Conservation (phyloP, 2,329 filamentous ascomycete genomes). For the Penicillium thymicola region DNA sequence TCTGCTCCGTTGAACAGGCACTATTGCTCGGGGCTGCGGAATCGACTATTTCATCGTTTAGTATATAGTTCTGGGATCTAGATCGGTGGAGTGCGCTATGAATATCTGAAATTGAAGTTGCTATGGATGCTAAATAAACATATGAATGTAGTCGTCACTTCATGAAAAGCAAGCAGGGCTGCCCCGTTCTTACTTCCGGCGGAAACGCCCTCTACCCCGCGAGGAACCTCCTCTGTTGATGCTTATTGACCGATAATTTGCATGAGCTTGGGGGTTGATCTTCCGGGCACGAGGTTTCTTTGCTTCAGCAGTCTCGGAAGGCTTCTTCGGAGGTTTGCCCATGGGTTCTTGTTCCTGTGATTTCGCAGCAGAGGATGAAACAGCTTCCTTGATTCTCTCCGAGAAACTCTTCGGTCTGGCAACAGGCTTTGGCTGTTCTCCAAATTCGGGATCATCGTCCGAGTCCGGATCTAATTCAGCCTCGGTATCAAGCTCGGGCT, state of each 20-base stretch:
- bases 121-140: slow-evolving; percentile 8
- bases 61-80: not conserved
- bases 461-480: slow-evolving; percentile 18
- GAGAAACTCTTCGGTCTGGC: slow-evolving; percentile 33
- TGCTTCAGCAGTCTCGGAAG: slow-evolving; percentile 13
- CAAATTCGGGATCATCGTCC: slow-evolving; percentile 33
- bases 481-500: slow-evolving; percentile 25
- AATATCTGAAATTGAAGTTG: not conserved
- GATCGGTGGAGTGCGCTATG: not conserved
- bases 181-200: slow-evolving; percentile 27
- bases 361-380: slow-evolving; percentile 22
- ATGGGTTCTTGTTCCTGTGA: slow-evolving; percentile 8
- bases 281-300: slow-evolving; percentile 32
- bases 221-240: slow-evolving; percentile 40
- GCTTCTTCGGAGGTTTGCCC: slow-evolving; percentile 10
- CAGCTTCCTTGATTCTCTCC: slow-evolving; percentile 38
- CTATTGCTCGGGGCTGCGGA: not conserved
- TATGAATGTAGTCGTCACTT: slow-evolving; percentile 22
- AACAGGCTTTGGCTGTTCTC: slow-evolving; percentile 18
- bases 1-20: not conserved
- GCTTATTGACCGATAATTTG: slow-evolving; percentile 49
- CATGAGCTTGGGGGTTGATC: slow-evolving; percentile 46
- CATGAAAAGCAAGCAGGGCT: slow-evolving; percentile 7
- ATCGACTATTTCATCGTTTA: too few relatives aligned
- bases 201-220: slow-evolving; percentile 39